A percentile compares a stretch with the other conserved stretches of the same genome.
Evolutionary conservation across 2,329 filamentous ascomycete genomes (phyloP).

Genomic region (Alternaria sp.): DNA sequence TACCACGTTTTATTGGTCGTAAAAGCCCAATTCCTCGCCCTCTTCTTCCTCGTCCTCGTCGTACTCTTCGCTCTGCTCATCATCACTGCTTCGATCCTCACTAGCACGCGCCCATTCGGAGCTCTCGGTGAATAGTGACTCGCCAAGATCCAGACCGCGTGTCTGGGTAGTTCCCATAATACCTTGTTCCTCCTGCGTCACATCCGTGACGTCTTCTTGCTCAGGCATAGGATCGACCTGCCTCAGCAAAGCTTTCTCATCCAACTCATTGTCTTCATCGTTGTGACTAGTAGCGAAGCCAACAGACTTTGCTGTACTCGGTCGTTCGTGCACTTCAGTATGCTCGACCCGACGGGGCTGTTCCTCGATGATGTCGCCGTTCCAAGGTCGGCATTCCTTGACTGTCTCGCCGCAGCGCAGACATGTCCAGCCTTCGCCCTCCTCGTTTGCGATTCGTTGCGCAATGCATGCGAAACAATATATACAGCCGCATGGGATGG

Average conservation of each 20-base stretch:
- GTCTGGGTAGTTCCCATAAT: conserved; percentile 28
- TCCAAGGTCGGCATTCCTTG: conserved; percentile 89
- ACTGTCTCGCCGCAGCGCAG: conserved; percentile 85
- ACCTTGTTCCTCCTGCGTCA: conserved; percentile 3
- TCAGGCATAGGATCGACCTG: conserved; percentile 47
- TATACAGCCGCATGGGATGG: conserved; percentile 85
- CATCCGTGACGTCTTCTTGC: conserved; percentile 21
- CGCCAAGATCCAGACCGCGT: conserved; percentile 39
- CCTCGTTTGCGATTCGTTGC: conserved; percentile 86
- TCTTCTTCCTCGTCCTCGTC: conserved; percentile 44
- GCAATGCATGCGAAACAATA: conserved; percentile 98
- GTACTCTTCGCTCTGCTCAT: conserved; percentile 44
- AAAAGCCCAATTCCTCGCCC: conserved; percentile 40
- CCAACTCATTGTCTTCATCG: conserved; percentile 2
- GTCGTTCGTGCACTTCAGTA: conserved; percentile 8
- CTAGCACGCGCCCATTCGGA: conserved; percentile 50
- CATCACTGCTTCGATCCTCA: conserved; percentile 26
- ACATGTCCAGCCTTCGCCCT: conserved; percentile 93
- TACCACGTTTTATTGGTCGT: conserved; percentile 21
- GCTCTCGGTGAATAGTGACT: conserved; percentile 41
- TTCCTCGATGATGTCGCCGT: conserved; percentile 80
- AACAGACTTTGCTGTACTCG: conserved; percentile 24
- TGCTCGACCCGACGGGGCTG: neutral
- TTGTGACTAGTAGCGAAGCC: conserved; percentile 25
- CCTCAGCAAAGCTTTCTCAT: conserved; percentile 26